Evolutionary conservation across 179 eudicot species (phyloP).

Genomic region (Silene vulgaris): DNA sequence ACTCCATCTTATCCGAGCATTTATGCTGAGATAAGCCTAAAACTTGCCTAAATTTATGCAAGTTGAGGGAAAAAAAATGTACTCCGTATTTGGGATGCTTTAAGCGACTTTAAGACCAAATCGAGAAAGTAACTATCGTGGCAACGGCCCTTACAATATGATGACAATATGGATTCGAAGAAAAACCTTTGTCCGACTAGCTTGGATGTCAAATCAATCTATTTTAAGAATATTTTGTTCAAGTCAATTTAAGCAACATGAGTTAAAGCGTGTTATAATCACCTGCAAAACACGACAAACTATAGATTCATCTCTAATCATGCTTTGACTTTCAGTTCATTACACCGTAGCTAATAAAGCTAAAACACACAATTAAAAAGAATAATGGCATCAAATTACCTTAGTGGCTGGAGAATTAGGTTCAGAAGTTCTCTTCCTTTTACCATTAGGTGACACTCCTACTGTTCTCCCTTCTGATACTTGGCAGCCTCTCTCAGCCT

Average conservation of each 20-base stretch:
- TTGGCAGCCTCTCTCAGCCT: slow-evolving; percentile 40
- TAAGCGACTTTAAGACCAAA: background rate
- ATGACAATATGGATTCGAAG: background rate
- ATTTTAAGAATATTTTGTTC: background rate
- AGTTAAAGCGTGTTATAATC: background rate
- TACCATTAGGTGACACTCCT: slow-evolving; percentile 52
- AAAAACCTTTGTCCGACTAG: background rate
- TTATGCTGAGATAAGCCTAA: background rate
- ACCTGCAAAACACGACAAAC: slow-evolving; percentile 1
- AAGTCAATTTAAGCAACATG: background rate
- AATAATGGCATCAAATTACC: slow-evolving; percentile 31
- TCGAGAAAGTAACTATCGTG: background rate
- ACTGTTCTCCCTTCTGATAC: slow-evolving; percentile 38
- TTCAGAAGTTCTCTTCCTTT: slow-evolving; percentile 52
- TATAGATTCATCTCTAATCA: background rate
- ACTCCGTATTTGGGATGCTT: background rate
- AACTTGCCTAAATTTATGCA: slow-evolving; percentile 1
- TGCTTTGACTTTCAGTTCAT: background rate
- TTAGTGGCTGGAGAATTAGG: slow-evolving; percentile 43
- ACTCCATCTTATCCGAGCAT: slow-evolving; percentile 2
- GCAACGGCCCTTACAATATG: background rate
- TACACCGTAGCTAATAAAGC: background rate
- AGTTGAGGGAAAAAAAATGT: background rate
- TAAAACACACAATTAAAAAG: slow-evolving; percentile 14
- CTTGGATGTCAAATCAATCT: background rate